Percentiles rank a stretch among this genome's conserved stretches.
Conservation (phyloP, 176 grass and related monocot species). For the Coix lacrymajobi region DNA sequence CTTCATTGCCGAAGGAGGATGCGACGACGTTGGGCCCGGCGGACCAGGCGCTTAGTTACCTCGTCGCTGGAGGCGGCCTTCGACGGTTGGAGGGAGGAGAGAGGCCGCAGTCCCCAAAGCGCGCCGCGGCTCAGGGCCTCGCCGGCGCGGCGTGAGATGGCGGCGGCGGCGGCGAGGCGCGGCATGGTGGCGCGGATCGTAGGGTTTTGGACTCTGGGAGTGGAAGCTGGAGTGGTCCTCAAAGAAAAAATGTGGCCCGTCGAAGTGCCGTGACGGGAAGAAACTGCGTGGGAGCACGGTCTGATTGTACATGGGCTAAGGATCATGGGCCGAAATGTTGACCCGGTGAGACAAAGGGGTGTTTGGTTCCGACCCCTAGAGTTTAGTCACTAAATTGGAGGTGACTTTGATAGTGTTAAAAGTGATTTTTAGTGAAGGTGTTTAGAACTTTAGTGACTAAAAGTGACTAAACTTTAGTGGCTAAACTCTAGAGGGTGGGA, state of each 20-base stretch:
- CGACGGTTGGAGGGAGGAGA: slow-evolving; percentile 23
- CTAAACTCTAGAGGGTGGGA: too few species aligned
- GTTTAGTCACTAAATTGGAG: too few species aligned
- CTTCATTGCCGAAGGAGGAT: background rate
- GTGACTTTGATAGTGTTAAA: too few species aligned
- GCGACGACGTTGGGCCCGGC: background rate
- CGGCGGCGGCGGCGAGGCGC: slow-evolving; percentile 38
- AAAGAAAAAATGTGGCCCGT: slow-evolving; percentile 10
- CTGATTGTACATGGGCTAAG: background rate
- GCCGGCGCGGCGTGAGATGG: slow-evolving; percentile 29
- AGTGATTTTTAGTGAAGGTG: too few species aligned
- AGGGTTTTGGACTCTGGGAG: slow-evolving; percentile 30
- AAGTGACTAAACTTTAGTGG: too few species aligned
- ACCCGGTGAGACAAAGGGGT: too few species aligned
- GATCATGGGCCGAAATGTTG: background rate
- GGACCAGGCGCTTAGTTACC: slow-evolving; percentile 19
- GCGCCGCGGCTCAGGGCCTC: slow-evolving; percentile 16
- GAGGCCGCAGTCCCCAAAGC: background rate
- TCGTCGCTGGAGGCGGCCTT: slow-evolving; percentile 31
- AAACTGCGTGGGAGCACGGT: background rate
- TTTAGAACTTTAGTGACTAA: too few species aligned
- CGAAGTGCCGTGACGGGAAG: background rate
- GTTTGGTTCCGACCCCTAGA: too few species aligned
- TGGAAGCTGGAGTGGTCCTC: background rate
- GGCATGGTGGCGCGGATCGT: slow-evolving; percentile 30